A percentile compares a stretch with the other conserved stretches of the same genome.
Conservation (phyloP, 768 basidiomycete genomes). For the Termitomyces sp. region DNA sequence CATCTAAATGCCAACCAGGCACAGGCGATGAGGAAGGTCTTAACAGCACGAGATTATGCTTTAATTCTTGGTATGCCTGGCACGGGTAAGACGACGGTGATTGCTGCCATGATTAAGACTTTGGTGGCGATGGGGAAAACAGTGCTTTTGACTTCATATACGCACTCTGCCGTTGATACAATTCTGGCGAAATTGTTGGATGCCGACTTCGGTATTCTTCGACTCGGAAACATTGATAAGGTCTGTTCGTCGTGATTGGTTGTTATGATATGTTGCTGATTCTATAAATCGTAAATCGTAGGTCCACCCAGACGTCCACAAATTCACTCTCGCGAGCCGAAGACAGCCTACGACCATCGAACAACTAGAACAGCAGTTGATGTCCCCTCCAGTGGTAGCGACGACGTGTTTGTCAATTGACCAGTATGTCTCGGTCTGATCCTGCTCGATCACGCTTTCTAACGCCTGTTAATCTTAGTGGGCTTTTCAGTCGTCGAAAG, state of each 20-base stretch:
- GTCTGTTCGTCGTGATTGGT: constrained; percentile 31
- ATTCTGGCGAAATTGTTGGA: constrained; percentile 78
- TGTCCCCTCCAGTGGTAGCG: constrained; percentile 90
- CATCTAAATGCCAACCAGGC: constrained; percentile 69
- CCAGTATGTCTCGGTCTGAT: constrained; percentile 53
- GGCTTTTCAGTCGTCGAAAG: constrained; percentile 74
- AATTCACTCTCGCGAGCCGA: constrained; percentile 59
- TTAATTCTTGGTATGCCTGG: constrained; percentile 97
- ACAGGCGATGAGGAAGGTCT: constrained; percentile 64
- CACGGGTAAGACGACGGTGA: constrained; percentile 95
- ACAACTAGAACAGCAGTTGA: constrained; percentile 75
- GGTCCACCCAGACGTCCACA: constrained; percentile 79
- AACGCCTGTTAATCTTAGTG: constrained; percentile 33
- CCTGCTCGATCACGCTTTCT: neutral
- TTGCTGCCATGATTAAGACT: constrained; percentile 79
- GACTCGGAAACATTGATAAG: constrained; percentile 91
- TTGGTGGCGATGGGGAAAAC: constrained; percentile 80
- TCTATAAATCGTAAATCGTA: constrained; percentile 37
- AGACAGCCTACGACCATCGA: constrained; percentile 61
- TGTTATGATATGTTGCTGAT: neutral
- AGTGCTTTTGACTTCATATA: constrained; percentile 87
- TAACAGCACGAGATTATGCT: constrained; percentile 84
- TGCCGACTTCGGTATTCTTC: constrained; percentile 64
- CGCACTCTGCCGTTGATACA: constrained; percentile 98
- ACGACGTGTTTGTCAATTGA: constrained; percentile 94